phyloP scores from a whole-genome alignment of 805 yeast genomes.

The Yamadazyma ubonensis region DNA sequence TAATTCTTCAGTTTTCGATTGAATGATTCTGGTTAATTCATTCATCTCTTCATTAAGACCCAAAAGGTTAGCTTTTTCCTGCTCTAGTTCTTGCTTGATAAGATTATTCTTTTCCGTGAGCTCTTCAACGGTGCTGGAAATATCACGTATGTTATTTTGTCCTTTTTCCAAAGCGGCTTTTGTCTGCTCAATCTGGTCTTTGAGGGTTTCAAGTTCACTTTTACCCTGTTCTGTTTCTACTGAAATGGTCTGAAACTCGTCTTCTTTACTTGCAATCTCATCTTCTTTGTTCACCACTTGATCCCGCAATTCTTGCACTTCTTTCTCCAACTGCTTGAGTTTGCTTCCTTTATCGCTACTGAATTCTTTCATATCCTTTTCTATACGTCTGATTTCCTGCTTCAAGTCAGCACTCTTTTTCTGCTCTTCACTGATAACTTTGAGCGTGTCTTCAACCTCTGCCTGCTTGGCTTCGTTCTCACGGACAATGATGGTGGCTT shows the following conservation, averaged over 20 bases:
- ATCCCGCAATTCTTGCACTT: slow-evolving; percentile 39
- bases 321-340: slow-evolving; percentile 59
- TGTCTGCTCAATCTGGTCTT: slow-evolving; percentile 41
- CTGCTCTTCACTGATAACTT: slow-evolving; percentile 36
- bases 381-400: slow-evolving; percentile 52
- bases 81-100: slow-evolving; percentile 39
- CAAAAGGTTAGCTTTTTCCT: slow-evolving; percentile 56
- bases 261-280: slow-evolving; percentile 47
- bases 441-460: slow-evolving; percentile 46
- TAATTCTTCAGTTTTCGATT: slow-evolving; percentile 42
- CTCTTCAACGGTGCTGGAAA: slow-evolving; percentile 24
- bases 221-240: slow-evolving; percentile 68
- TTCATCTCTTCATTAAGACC: slow-evolving; percentile 77
- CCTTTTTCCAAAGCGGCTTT: slow-evolving; percentile 32
- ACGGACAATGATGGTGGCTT: slow-evolving; percentile 54
- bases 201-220: slow-evolving; percentile 50
- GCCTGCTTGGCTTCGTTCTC: slow-evolving; percentile 45
- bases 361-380: slow-evolving; percentile 81
- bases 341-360: slow-evolving; percentile 76
- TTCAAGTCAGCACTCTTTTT: slow-evolving; percentile 29
- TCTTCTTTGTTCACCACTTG: slow-evolving; percentile 40
- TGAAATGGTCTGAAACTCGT: slow-evolving; percentile 59
- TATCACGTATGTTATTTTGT: slow-evolving; percentile 20
- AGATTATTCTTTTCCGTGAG: slow-evolving; percentile 20
- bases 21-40: slow-evolving; percentile 51